Percentiles rank a stretch among this genome's conserved stretches.
These are phyloP conservation scores for Erysiphe neolycopersici DNA, from an alignment of 2,329 filamentous ascomycete species.

Conservation along the genomic window DNA sequence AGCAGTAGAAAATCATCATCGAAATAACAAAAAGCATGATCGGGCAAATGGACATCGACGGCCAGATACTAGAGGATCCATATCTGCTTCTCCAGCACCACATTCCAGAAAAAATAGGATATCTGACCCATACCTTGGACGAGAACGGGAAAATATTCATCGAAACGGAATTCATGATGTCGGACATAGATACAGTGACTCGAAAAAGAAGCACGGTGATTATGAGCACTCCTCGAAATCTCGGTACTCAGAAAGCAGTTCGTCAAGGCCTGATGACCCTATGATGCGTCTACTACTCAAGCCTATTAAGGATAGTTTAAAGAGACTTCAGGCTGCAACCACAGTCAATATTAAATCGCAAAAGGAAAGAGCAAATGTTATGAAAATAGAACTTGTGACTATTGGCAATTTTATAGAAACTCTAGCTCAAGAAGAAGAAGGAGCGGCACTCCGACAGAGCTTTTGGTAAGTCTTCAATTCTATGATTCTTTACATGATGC, in stretches of 20 bases:
- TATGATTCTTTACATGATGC: not conserved
- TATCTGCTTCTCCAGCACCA: slow-evolving; percentile 47
- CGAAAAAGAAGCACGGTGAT: slow-evolving; percentile 33
- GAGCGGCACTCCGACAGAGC: slow-evolving; percentile 7
- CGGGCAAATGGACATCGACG: slow-evolving; percentile 30
- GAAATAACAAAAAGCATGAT: slow-evolving; percentile 61
- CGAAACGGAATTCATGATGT: slow-evolving; percentile 19
- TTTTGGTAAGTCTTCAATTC: slow-evolving; percentile 11
- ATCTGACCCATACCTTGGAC: slow-evolving; percentile 18
- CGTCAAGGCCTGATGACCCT: slow-evolving; percentile 17
- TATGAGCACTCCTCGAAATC: not conserved
- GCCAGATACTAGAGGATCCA: slow-evolving; percentile 27
- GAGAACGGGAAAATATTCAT: slow-evolving; percentile 21
- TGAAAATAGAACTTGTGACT: slow-evolving; percentile 31
- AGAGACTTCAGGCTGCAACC: slow-evolving; percentile 30
- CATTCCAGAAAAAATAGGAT: slow-evolving; percentile 18
- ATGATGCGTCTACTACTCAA: slow-evolving; percentile 22
- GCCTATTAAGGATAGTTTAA: slow-evolving; percentile 32
- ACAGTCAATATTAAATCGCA: slow-evolving; percentile 34
- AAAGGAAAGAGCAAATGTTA: slow-evolving; percentile 31
- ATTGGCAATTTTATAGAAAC: slow-evolving; percentile 35
- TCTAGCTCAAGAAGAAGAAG: slow-evolving; percentile 8
- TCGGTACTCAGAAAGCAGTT: not conserved
- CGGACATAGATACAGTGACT: slow-evolving; percentile 4
- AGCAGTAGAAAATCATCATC: slow-evolving; percentile 74